A percentile compares a stretch with the other conserved stretches of the same genome.
Evolutionary conservation across 140 eudicot species (phyloP).

Genomic region (Flaveria floridana): DNA sequence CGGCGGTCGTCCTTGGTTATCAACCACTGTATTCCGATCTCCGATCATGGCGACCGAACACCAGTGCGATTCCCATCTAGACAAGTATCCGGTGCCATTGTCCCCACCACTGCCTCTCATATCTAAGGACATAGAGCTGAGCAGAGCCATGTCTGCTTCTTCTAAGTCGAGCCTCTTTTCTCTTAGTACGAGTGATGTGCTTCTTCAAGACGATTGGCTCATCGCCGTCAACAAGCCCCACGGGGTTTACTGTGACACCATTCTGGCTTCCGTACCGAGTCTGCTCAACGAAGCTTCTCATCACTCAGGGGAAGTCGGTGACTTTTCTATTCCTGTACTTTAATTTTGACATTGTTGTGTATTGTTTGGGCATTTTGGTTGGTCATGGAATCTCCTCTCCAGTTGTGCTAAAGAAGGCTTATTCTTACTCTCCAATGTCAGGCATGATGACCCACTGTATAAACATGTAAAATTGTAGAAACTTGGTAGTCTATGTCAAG

Average conservation of each 20-base stretch:
- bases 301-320: conserved; percentile 31
- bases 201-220: conserved; percentile 84
- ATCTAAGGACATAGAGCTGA: conserved; percentile 79
- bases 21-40: conserved; percentile 28
- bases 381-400: too few species aligned
- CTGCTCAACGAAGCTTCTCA: conserved; percentile 41
- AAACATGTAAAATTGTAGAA: too few species aligned
- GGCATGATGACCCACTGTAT: background rate
- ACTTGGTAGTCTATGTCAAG: too few species aligned
- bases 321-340: background rate
- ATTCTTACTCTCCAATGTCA: too few species aligned
- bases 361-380: background rate
- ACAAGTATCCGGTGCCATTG: conserved; percentile 74
- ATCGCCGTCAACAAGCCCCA: conserved; percentile 80
- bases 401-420: too few species aligned
- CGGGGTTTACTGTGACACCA: conserved; percentile 83
- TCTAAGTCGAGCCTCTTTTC: conserved; percentile 65
- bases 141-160: conserved; percentile 82
- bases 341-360: background rate
- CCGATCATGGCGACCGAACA: conserved; percentile 47
- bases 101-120: conserved; percentile 82
- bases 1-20: too few species aligned
- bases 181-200: conserved; percentile 48
- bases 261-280: conserved; percentile 57
- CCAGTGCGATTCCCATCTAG: conserved; percentile 26